Conservation (phyloP, 495 filamentous ascomycete genomes). For the Aspergillus haitiensis region DNA sequence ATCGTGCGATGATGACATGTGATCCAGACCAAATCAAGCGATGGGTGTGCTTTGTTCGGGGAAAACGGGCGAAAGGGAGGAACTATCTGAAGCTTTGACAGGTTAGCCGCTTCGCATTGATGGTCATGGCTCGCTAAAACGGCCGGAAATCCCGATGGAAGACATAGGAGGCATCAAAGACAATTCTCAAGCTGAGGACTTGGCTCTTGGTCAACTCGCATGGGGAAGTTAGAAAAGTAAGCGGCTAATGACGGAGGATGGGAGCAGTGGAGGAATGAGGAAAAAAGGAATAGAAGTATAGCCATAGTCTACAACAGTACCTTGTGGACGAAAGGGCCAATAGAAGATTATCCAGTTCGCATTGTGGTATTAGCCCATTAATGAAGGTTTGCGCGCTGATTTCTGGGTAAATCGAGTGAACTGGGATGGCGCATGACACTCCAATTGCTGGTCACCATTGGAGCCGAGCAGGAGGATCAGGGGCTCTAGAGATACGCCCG, state of each 20-base stretch:
- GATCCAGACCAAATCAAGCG: too few relatives aligned
- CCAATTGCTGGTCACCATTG: slow-evolving; percentile 23
- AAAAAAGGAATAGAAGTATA: background rate
- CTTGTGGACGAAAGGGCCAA: slow-evolving; percentile 8
- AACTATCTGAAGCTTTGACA: background rate
- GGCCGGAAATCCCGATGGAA: background rate
- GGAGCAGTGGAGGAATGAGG: background rate
- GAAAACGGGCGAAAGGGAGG: too few relatives aligned
- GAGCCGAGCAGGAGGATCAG: slow-evolving; percentile 13
- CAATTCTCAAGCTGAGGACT: background rate
- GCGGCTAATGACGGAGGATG: background rate
- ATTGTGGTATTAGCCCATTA: slow-evolving; percentile 21
- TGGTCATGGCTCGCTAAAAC: background rate
- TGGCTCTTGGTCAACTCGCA: background rate
- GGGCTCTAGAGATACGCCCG: background rate
- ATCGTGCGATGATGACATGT: too few relatives aligned
- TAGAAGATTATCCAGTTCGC: slow-evolving; percentile 22
- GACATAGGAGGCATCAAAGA: background rate
- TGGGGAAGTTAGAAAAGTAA: background rate
- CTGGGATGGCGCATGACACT: slow-evolving; percentile 19
- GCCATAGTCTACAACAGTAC: slow-evolving; percentile 7
- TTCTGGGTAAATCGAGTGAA: slow-evolving; percentile 12
- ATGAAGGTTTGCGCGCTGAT: slow-evolving; percentile 8
- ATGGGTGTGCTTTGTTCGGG: too few relatives aligned
- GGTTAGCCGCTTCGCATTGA: background rate